A percentile compares a stretch with the other conserved stretches of the same genome.
Evolutionary conservation across 2,329 filamentous ascomycete species (phyloP).

Genomic region (Bipolaris zeicola): DNA sequence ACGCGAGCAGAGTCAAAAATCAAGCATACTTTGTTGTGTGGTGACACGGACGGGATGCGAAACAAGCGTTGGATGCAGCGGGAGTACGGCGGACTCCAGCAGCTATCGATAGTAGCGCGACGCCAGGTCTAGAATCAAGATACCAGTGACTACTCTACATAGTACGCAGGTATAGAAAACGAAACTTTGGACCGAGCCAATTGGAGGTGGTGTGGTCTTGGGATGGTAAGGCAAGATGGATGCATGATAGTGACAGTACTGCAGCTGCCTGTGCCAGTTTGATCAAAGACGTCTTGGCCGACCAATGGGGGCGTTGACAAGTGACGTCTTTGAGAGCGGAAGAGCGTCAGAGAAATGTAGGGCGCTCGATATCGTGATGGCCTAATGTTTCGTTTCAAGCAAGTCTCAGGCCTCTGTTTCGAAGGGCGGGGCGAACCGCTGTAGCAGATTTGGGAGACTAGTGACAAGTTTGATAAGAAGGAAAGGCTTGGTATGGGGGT

Average conservation of each 20-base stretch:
- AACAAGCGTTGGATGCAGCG: too few species aligned
- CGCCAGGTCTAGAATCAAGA: too few species aligned
- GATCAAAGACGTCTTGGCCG: not conserved
- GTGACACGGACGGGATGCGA: too few species aligned
- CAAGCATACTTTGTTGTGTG: too few species aligned
- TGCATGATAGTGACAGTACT: not conserved
- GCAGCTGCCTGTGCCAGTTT: not conserved
- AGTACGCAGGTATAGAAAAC: too few species aligned
- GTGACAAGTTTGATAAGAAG: conserved; percentile 26
- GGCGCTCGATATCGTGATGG: not conserved
- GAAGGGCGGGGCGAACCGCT: conserved; percentile 20
- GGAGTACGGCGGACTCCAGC: too few species aligned
- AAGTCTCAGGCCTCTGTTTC: conserved; percentile 20
- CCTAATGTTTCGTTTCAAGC: conserved; percentile 25
- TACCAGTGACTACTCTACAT: too few species aligned
- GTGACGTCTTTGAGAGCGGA: not conserved
- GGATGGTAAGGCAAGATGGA: not conserved
- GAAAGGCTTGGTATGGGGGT: conserved; percentile 17
- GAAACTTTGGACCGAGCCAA: too few species aligned
- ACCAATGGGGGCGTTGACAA: not conserved
- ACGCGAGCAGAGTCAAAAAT: too few species aligned
- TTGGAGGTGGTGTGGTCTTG: too few species aligned
- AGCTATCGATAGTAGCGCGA: too few species aligned
- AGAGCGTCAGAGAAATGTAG: not conserved
- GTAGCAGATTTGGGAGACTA: conserved; percentile 15